Evolutionary conservation across 192 early-diverging fungal genomes (phyloP), one percentile per base, ranked within the genome.

Genomic region (Piromyces finnis): DNA sequence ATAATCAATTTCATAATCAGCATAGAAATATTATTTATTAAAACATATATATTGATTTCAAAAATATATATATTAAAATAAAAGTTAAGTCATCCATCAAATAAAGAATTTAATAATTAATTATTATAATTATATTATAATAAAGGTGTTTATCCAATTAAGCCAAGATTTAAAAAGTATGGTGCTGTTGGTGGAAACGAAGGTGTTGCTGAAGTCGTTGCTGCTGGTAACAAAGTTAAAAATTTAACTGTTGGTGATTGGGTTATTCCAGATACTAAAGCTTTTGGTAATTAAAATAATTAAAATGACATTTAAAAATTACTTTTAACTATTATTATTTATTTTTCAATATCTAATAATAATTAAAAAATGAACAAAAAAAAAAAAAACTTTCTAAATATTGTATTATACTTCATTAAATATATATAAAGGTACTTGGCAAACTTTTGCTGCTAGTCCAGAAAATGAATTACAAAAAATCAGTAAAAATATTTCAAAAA

Each of bases 141-240:
- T 32, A 59, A 16, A 86, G 86, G 88, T 29, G 91, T 89, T 16
- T 99, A 99, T 80, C 97, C 96, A 4, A 85, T 94, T 41, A 91
- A 92, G 80, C 91, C 91, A 1, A 79, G 84, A 12, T 91, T 93
- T 81, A 81, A 82, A 29, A 85, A 83, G 59, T 78, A 81, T 26
- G 79, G 86, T 28, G 93, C 93, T 0, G 89, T 96, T 27, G 94
- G 90, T 4, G 97, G 97, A 12, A 97, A 97, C 83, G 97, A 99
- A 84, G 97, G 96, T 28, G 91, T 97, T 13, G 95, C 93, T 77
- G 87, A 92, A 80, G 90, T 98, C 0, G 84, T 91, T 13, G 86
- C 87, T 13, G 86, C 92, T 27, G 95, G 95, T 29, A 79, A 86
- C 16, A 29, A 88, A 4, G 87, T 92, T 15, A 79, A 81, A 12